Base-by-base conservation (phyloP, 164 flowering plant genomes). In the Hamamelis virginiana region DNA sequence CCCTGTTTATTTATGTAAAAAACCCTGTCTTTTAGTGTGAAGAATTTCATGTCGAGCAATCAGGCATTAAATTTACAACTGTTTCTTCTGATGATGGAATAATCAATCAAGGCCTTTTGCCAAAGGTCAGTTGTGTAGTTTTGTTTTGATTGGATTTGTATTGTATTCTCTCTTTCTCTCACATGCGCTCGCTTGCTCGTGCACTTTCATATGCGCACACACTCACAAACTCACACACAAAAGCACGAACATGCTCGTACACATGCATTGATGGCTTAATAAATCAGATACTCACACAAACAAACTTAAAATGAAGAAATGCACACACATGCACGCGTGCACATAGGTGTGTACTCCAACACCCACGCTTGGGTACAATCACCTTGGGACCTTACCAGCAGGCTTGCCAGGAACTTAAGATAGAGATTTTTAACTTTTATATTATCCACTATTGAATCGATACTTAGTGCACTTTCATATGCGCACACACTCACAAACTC, bases 11-110 rank as follows among this genome's bases (percentile, higher is more conserved):
- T n/a, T n/a, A n/a, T n/a, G n/a, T n/a, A n/a, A n/a, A n/a, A n/a
- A n/a, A n/a, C n/a, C n/a, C n/a, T n/a, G n/a, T n/a, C 64, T 21
- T 78, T 12, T 69, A 93, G 98, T 65, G 51, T 55, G 98, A 95
- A 78, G 91, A 86, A 66, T 80, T 86, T 68, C 70, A 67, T 45
- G 74, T 90, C 46, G 87, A 84, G 69, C 80, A 75, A 71, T 71
- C 86, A 23, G 91, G 88, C 69, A 83, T 95, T 50, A 87, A 70
- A 11, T 90, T 92, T 74, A 44, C 60, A 16, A 67, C 89, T 41
- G 66, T 80, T 78, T 81, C 87, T 66, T 76, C 86, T 10, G 83
- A 70, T 69, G 89, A 74, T 75, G 81, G 26, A 50, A 66, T 68
- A 55, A 66, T 74, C 52, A 84, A 78, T 75, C 86, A 84, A 78